Evolutionary conservation across 441 rosid species (phyloP).

Genomic region (Erodium trifolium): DNA sequence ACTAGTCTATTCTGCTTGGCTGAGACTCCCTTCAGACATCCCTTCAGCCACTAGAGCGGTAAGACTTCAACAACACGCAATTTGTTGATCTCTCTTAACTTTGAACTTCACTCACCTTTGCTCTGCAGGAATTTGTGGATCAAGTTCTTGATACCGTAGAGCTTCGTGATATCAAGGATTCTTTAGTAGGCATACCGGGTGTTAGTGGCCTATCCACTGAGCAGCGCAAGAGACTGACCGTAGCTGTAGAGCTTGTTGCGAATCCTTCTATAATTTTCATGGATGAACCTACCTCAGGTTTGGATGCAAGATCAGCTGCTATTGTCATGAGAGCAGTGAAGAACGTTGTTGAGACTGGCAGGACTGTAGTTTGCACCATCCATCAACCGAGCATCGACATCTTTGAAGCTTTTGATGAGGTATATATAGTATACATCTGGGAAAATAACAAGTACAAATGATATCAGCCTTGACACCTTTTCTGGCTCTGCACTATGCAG

Average conservation of each 20-base stretch:
- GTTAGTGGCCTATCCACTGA: slow-evolving; percentile 49
- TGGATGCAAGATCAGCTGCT: slow-evolving; percentile 70
- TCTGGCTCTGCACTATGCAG: slow-evolving; percentile 21
- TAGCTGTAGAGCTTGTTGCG: slow-evolving; percentile 67
- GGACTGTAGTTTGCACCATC: slow-evolving; percentile 65
- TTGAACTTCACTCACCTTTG: not conserved
- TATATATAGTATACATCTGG: slow-evolving; percentile 8
- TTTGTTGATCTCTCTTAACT: not conserved
- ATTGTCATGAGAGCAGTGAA: slow-evolving; percentile 65
- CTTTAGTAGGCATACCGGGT: slow-evolving; percentile 46
- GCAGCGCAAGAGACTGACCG: slow-evolving; percentile 54
- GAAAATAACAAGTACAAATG: too few species aligned
- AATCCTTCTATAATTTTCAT: slow-evolving; percentile 60
- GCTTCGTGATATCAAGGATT: slow-evolving; percentile 41
- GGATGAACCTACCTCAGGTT: slow-evolving; percentile 70
- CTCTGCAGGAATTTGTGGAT: slow-evolving; percentile 35
- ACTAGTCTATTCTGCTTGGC: slow-evolving; percentile 48
- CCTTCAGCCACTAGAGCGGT: slow-evolving; percentile 35
- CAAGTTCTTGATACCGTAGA: slow-evolving; percentile 51
- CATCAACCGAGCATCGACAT: slow-evolving; percentile 65
- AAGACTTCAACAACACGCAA: slow-evolving; percentile 2
- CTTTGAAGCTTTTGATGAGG: slow-evolving; percentile 65
- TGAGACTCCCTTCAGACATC: slow-evolving; percentile 41
- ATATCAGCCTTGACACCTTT: too few species aligned
- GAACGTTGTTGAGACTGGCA: slow-evolving; percentile 54